A percentile compares a stretch with the other conserved stretches of the same genome.
Conservation (phyloP, 345 rosid genomes). For the Punica granatum region DNA sequence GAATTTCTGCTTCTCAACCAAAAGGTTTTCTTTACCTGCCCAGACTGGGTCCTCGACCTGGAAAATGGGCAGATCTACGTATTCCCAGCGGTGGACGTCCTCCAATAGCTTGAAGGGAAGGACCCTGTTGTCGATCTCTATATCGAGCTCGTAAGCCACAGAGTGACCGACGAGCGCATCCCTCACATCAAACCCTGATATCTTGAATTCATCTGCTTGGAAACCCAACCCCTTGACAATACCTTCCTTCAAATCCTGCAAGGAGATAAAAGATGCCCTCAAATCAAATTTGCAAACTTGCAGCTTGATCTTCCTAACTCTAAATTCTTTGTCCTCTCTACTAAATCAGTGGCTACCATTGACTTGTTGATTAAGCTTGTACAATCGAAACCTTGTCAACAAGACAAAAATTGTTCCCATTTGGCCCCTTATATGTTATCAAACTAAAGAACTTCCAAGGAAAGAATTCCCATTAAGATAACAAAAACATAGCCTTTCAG, state of each 20-base stretch:
- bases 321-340: background rate
- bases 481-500: no score
- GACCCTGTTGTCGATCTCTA: conserved; percentile 60
- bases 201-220: conserved; percentile 60
- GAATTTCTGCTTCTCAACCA: conserved; percentile 33
- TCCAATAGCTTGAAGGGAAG: conserved; percentile 80
- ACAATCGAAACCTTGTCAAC: background rate
- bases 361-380: background rate
- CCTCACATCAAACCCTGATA: conserved; percentile 69
- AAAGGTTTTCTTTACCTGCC: conserved; percentile 23
- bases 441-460: no score
- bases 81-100: conserved; percentile 89
- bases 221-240: conserved; percentile 81
- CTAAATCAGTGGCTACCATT: background rate
- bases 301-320: background rate
- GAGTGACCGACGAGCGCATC: conserved; percentile 86
- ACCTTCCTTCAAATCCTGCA: conserved; percentile 85
- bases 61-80: conserved; percentile 79
- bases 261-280: background rate
- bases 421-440: no score
- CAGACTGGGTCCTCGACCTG: conserved; percentile 26
- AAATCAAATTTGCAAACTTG: background rate
- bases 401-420: background rate
- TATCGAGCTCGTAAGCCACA: conserved; percentile 73
- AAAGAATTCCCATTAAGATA: no score